Percentiles rank a stretch among this genome's conserved stretches.
These are phyloP conservation scores for Metschnikowia noctiluminum DNA, from an alignment of 805 yeast species.

Conservation along the genomic window DNA sequence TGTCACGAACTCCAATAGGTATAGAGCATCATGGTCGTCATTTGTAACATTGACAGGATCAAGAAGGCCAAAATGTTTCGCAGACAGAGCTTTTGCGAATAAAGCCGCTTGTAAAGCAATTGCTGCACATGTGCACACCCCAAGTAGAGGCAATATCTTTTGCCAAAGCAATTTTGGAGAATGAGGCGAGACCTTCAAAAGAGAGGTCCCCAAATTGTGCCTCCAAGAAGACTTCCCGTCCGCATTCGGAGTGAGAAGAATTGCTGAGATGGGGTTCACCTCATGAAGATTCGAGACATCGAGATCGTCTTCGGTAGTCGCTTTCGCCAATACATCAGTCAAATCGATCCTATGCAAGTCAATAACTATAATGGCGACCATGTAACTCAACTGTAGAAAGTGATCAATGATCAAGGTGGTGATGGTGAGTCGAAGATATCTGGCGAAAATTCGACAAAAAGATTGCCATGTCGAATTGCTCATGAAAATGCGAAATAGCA, in stretches of 20 bases:
- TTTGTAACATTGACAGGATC: background rate
- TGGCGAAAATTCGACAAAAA: background rate
- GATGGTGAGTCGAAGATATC: conserved; percentile 10
- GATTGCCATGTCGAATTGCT: background rate
- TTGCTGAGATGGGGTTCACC: conserved; percentile 25
- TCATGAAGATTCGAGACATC: conserved; percentile 22
- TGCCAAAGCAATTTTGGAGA: conserved; percentile 13
- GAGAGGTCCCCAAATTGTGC: conserved; percentile 27
- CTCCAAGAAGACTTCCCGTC: conserved; percentile 19
- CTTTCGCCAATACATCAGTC: conserved; percentile 40
- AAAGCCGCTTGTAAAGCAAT: background rate
- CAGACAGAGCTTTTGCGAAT: background rate
- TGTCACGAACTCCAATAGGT: conserved; percentile 53
- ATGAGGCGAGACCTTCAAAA: conserved; percentile 11
- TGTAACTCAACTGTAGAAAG: conserved; percentile 58
- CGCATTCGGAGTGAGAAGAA: conserved; percentile 18
- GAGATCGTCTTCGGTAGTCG: conserved; percentile 7
- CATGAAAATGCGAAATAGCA: conserved; percentile 3
- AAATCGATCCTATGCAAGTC: conserved; percentile 65
- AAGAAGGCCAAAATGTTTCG: background rate
- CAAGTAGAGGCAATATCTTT: conserved; percentile 19
- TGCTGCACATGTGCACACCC: background rate
- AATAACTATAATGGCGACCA: conserved; percentile 61
- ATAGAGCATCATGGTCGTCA: conserved; percentile 42
- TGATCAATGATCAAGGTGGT: conserved; percentile 56